phyloP scores from a whole-genome alignment of 371 early-diverging fungal genomes.

The Scutellospora calospora region DNA sequence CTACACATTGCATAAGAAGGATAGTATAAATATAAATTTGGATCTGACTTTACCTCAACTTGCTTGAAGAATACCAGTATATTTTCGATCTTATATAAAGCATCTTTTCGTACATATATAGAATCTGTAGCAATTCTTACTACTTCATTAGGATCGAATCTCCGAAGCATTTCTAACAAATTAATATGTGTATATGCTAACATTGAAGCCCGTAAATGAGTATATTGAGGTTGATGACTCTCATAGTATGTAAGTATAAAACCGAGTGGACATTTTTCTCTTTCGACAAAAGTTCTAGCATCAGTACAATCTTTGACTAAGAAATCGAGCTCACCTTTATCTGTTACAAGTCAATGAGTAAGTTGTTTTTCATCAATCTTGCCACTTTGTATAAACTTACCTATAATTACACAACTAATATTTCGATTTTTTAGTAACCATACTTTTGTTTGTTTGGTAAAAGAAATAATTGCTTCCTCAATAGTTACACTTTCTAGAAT shows the following conservation, averaged over 20 bases:
- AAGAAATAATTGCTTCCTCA: constrained; percentile 12
- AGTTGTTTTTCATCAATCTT: constrained; percentile 25
- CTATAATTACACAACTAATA: constrained; percentile 26
- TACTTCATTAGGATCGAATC: constrained; percentile 14
- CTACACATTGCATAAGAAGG: constrained; percentile 6
- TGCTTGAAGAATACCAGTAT: constrained; percentile 11
- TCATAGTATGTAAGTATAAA: constrained; percentile 4
- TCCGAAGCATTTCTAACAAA: constrained; percentile 20
- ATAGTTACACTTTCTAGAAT: background rate
- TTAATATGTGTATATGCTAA: constrained; percentile 22
- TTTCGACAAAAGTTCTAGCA: constrained; percentile 3
- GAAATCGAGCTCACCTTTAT: constrained; percentile 22
- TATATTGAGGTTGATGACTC: background rate
- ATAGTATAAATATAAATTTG: background rate
- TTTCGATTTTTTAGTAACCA: constrained; percentile 16
- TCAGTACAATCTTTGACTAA: constrained; percentile 11
- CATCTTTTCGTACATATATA: background rate
- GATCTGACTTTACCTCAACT: background rate
- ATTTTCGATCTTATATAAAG: constrained; percentile 28
- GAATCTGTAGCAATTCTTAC: constrained; percentile 17
- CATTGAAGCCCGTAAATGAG: constrained; percentile 15
- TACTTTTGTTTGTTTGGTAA: constrained; percentile 1
- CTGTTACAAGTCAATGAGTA: constrained; percentile 27
- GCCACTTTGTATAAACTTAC: background rate
- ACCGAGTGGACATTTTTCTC: constrained; percentile 8